Base-by-base conservation (phyloP, 2,329 filamentous ascomycete genomes). In the Ophiostoma tasmaniense region DNA sequence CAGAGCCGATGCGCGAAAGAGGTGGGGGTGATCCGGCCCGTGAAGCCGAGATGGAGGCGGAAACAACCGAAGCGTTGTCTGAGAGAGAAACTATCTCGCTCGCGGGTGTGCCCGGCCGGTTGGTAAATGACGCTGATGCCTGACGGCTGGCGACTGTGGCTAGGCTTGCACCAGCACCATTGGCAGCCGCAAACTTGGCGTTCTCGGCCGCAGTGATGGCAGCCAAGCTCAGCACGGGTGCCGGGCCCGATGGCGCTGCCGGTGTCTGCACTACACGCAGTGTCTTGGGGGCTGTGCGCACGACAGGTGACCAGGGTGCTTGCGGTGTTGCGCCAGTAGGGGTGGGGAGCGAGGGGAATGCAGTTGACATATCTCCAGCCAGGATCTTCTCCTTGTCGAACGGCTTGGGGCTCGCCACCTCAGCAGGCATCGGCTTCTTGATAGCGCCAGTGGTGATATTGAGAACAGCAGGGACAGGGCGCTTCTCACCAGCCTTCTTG, bases 61-160 rank as follows among this genome's bases (percentile, higher is more conserved):
- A 93, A 4, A 91, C 83, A 28, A 93, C 81, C 0, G 90, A 93
- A 13, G 90, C 87, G 68, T 85, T 91, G 75, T 94, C 91, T n/a
- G 90, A 92, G 45, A 91, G 82, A n/a, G 90, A 92, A 39, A 91
- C 82, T 69, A 87, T 81, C 74, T 93, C 91, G 75, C 90, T 93
- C 1, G 81, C 85, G 0, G 91, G 90, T 0, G 90, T 93, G 35
- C 87, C 87, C n/a, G 91, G 90, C 7, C 85, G 81, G 61, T 75
- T 71, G 66, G 35, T 76, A 4, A 50, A 45, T 74, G 64, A 75
- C n/a, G 22, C 45, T 13, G 67, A 35, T 5, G 71, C 45, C 39
- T 70, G 70, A 13, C 66, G 67, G 52, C 61, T 66, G 61, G 66
- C 61, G 1, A 67, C 37, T 20, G 64, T 35, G 6, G 42, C 22